Percentiles rank a stretch among this genome's conserved stretches.
Evolutionary conservation across 176 grass and related monocot species (phyloP).

Genomic region (Oryza coarctata): DNA sequence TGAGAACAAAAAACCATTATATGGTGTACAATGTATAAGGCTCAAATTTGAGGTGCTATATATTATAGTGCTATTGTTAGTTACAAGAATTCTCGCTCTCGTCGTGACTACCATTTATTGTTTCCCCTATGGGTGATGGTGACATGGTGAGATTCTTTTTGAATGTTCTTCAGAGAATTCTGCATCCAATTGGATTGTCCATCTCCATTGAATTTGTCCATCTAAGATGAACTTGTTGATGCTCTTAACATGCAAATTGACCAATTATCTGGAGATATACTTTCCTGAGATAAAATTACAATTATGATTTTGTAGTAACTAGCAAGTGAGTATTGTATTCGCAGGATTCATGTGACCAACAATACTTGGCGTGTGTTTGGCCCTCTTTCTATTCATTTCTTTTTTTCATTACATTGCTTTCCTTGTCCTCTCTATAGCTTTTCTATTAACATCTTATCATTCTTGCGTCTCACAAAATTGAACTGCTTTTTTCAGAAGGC

Average conservation of each 20-base stretch:
- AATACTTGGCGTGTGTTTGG: slow-evolving; percentile 31
- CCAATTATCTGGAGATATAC: too few relatives aligned
- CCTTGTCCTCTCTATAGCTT: neutral
- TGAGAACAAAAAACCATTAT: neutral
- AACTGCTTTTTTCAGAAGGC: slow-evolving; percentile 27
- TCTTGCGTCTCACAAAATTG: slow-evolving; percentile 18
- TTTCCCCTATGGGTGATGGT: slow-evolving; percentile 14
- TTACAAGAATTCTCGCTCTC: slow-evolving; percentile 1
- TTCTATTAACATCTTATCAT: slow-evolving; percentile 11
- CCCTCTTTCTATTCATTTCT: neutral
- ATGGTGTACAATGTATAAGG: slow-evolving; percentile 33
- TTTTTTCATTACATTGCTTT: neutral
- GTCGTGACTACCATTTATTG: neutral
- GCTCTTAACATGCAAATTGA: neutral
- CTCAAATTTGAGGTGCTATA: slow-evolving; percentile 27
- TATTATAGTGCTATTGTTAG: slow-evolving; percentile 30
- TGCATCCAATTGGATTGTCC: neutral
- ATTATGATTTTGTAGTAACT: neutral
- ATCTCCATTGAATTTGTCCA: neutral
- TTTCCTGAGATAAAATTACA: neutral
- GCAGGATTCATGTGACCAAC: neutral
- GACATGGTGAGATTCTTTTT: neutral
- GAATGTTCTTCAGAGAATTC: slow-evolving; percentile 19
- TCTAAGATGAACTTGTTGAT: neutral
- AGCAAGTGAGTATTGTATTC: neutral